Evolutionary conservation across 2,329 filamentous ascomycete genomes (phyloP).

Genomic region (Verticillium albo-atrum): DNA sequence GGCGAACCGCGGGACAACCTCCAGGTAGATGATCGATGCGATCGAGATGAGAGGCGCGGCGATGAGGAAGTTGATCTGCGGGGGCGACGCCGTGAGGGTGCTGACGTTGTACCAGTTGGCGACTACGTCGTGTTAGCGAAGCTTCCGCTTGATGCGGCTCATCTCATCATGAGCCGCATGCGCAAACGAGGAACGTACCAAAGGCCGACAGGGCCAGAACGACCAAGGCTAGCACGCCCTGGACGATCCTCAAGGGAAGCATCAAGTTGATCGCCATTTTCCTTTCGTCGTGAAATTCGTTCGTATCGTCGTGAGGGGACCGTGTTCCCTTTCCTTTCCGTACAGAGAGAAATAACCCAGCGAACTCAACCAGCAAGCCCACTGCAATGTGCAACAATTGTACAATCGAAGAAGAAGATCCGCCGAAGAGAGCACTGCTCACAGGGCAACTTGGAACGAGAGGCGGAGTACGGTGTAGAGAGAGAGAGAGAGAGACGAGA

Average conservation of each 20-base stretch:
- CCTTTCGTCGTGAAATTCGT: conserved; percentile 3
- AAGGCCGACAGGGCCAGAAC: conserved; percentile 45
- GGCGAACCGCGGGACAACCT: conserved; percentile 40
- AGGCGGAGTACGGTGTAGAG: not conserved
- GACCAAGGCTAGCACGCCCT: conserved; percentile 39
- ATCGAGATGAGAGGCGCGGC: conserved; percentile 50
- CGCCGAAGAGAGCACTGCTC: not conserved
- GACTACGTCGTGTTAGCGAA: conserved; percentile 34
- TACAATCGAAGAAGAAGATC: not conserved
- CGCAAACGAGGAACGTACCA: too few relatives aligned
- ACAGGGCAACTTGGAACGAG: not conserved
- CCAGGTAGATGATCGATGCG: conserved; percentile 50
- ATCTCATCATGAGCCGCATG: too few relatives aligned
- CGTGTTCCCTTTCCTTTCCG: too few relatives aligned
- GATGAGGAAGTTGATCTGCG: conserved; percentile 54
- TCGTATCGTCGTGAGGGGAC: not conserved
- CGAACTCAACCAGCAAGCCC: not conserved
- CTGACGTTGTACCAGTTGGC: conserved; percentile 55
- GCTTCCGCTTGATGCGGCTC: not conserved
- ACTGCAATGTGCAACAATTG: not conserved
- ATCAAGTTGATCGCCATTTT: conserved; percentile 32
- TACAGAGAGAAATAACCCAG: not conserved
- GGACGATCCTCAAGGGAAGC: conserved; percentile 38
- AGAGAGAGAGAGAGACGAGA: not conserved
- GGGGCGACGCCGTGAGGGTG: conserved; percentile 49